Evolutionary conservation across 2,329 filamentous ascomycete genomes (phyloP).

Genomic region (Trichoderma simmonsii): DNA sequence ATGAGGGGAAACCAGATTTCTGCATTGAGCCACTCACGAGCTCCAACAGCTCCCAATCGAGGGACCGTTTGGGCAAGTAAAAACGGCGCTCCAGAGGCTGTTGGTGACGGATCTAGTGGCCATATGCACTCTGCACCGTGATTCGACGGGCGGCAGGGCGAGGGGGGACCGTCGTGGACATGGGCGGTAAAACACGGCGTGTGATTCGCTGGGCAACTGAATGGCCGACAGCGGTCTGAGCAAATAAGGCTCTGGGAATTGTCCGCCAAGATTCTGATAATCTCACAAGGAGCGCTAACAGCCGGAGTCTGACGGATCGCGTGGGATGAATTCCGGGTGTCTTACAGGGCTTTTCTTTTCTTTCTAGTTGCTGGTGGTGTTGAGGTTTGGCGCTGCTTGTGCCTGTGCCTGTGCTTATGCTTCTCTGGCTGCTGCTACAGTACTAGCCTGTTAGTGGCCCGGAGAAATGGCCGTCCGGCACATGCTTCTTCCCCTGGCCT

Average conservation of each 20-base stretch:
- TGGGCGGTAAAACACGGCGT: constrained; percentile 22
- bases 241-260: background rate
- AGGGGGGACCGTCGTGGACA: constrained; percentile 11
- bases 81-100: constrained; percentile 8
- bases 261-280: background rate
- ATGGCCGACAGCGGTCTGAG: background rate
- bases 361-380: background rate
- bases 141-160: constrained; percentile 18
- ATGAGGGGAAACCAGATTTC: background rate
- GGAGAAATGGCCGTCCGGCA: background rate
- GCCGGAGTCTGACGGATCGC: background rate
- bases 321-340: background rate
- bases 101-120: constrained; percentile 10
- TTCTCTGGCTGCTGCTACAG: background rate
- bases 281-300: background rate
- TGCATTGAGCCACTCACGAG: constrained; percentile 14
- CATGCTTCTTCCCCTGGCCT: background rate
- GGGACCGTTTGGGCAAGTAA: constrained; percentile 1
- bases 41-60: background rate
- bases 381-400: background rate
- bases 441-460: background rate
- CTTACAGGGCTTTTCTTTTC: background rate
- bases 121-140: constrained; percentile 16
- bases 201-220: constrained; percentile 22
- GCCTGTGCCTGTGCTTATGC: background rate